These are phyloP conservation scores for Penicillium carneum DNA, from an alignment of 2,329 filamentous ascomycete species.

Conservation along the genomic window DNA sequence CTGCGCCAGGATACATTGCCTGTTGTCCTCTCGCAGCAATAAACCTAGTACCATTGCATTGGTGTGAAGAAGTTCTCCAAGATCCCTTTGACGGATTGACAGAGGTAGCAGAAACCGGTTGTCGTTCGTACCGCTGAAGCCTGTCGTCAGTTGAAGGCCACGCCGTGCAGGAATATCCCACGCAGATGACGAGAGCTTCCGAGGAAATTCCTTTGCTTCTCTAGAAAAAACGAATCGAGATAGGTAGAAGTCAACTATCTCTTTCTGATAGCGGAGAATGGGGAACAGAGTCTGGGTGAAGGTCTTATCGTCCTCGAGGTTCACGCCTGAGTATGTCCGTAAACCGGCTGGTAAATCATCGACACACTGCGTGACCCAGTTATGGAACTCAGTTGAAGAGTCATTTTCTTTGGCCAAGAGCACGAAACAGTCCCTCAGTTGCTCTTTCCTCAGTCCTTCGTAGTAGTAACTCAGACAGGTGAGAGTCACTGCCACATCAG, in stretches of 20 bases:
- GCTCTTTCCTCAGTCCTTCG: background rate
- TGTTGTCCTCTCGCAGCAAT: background rate
- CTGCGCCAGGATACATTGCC: background rate
- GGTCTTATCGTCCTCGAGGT: background rate
- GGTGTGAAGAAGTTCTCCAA: background rate
- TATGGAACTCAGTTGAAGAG: background rate
- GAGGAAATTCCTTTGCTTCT: background rate
- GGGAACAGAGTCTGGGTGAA: background rate
- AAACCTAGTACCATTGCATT: background rate
- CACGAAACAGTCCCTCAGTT: background rate
- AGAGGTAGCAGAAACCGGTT: background rate
- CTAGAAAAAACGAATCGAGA: background rate
- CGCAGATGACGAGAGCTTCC: background rate
- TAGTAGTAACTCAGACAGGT: conserved; percentile 1
- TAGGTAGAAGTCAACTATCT: background rate
- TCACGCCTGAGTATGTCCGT: background rate
- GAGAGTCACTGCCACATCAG: background rate
- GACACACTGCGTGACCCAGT: background rate
- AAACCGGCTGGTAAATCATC: background rate
- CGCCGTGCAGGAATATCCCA: background rate
- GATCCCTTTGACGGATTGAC: background rate
- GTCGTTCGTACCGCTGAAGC: background rate
- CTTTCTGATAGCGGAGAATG: background rate
- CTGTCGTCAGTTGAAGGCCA: background rate
- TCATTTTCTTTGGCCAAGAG: background rate